A percentile compares a stretch with the other conserved stretches of the same genome.
phyloP scores from a whole-genome alignment of 2,329 filamentous ascomycete species.

The Clonostachys rosea region DNA sequence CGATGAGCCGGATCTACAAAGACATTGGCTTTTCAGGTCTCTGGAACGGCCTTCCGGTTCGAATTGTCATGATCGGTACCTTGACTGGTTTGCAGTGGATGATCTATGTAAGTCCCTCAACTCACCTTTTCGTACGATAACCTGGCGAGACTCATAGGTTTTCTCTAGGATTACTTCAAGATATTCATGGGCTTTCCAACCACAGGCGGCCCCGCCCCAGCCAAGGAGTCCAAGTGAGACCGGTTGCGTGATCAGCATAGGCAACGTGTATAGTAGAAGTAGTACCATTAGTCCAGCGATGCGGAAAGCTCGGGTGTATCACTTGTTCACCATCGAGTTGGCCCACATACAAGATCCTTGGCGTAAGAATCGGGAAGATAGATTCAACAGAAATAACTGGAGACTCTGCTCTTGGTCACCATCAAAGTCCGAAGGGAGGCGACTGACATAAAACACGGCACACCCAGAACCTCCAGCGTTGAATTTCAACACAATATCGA shows the following conservation, averaged over 20 bases:
- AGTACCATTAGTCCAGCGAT: no score
- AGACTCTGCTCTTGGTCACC: no score
- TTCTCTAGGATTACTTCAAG: slow-evolving; percentile 71
- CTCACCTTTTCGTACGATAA: neutral
- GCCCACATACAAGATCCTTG: no score
- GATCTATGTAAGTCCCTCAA: slow-evolving; percentile 62
- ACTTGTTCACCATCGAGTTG: no score
- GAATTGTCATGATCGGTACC: slow-evolving; percentile 85
- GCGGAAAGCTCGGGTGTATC: no score
- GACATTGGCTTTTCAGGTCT: slow-evolving; percentile 85
- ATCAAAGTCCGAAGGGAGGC: no score
- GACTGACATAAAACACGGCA: no score
- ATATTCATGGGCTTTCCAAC: slow-evolving; percentile 85
- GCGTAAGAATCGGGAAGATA: no score
- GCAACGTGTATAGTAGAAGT: no score
- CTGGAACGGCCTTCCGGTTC: slow-evolving; percentile 83
- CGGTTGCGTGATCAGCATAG: neutral
- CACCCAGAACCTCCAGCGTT: no score
- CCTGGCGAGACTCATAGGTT: slow-evolving; percentile 4
- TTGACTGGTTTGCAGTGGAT: slow-evolving; percentile 87
- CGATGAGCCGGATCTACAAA: slow-evolving; percentile 75
- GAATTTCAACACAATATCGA: no score
- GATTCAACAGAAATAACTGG: no score
- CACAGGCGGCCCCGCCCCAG: slow-evolving; percentile 63
- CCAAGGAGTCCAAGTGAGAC: slow-evolving; percentile 41